These are phyloP conservation scores for Ustilago nuda DNA, from an alignment of 1,284 basidiomycete genomes.

Conservation along the genomic window DNA sequence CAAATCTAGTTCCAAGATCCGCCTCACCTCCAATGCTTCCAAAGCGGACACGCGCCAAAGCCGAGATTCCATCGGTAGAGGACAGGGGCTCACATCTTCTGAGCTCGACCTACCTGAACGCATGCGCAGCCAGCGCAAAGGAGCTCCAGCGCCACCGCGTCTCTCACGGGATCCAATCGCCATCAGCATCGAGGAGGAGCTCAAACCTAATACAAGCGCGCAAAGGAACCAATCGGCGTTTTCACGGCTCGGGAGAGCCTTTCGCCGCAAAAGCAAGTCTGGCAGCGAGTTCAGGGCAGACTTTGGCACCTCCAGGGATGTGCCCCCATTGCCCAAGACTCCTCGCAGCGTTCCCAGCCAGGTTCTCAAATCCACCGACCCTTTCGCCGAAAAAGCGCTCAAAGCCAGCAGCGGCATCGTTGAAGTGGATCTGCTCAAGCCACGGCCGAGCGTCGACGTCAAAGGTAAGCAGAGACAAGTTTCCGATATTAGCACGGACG, in stretches of 20 bases:
- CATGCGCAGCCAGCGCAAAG: conserved; percentile 47
- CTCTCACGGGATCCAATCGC: conserved; percentile 44
- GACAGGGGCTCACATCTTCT: conserved; percentile 35
- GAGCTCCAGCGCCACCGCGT: conserved; percentile 29
- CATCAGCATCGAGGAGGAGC: conserved; percentile 44
- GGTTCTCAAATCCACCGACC: conserved; percentile 23
- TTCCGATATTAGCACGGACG: not conserved
- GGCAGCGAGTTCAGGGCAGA: conserved; percentile 35
- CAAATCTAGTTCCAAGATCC: conserved; percentile 26
- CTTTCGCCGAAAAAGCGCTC: conserved; percentile 30
- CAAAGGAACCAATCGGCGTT: conserved; percentile 39
- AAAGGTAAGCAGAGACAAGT: conserved; percentile 11
- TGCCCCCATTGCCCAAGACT: conserved; percentile 14
- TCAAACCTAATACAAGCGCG: conserved; percentile 8
- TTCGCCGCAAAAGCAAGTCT: conserved; percentile 50
- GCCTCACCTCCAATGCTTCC: conserved; percentile 8
- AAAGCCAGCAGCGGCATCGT: conserved; percentile 27
- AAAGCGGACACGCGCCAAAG: conserved; percentile 14
- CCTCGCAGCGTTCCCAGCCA: conserved; percentile 22
- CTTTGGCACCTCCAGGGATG: not conserved
- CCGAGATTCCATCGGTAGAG: conserved; percentile 18
- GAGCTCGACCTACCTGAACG: conserved; percentile 45
- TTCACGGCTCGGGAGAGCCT: conserved; percentile 41
- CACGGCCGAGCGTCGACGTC: conserved; percentile 16
- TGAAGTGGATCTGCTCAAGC: not conserved